A percentile compares a stretch with the other conserved stretches of the same genome.
Conservation (phyloP, 202 grass and related monocot species). For the Dendrocalamus latiflorus region DNA sequence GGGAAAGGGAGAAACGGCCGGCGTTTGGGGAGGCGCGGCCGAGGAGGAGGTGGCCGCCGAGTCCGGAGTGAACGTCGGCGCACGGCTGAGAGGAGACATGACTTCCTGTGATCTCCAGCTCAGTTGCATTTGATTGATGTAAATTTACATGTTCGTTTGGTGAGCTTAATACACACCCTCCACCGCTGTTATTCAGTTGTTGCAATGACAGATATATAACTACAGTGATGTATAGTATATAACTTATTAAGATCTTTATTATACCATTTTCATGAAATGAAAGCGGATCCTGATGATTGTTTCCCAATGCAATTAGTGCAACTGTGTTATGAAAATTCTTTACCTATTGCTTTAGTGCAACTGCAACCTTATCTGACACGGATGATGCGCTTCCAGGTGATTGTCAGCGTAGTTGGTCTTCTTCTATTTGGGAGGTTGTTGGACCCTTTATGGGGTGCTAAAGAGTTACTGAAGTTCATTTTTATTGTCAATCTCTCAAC, state of each 20-base stretch:
- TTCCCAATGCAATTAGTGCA: neutral
- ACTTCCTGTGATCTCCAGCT: no score
- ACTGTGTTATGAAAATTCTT: neutral
- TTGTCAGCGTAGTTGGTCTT: conserved; percentile 56
- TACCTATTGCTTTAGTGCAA: neutral
- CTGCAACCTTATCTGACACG: conserved; percentile 1
- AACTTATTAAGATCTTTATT: neutral
- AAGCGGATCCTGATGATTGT: neutral
- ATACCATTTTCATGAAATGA: neutral
- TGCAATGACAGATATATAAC: neutral
- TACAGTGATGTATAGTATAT: neutral
- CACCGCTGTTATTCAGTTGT: neutral
- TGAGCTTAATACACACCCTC: neutral
- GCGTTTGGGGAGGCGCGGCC: no score
- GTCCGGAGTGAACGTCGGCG: no score
- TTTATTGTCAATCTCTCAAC: conserved; percentile 75
- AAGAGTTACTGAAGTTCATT: conserved; percentile 86
- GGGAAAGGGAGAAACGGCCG: no score
- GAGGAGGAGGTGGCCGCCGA: no score
- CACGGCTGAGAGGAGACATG: no score
- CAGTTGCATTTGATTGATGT: neutral
- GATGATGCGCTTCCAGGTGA: conserved; percentile 41
- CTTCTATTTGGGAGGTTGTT: conserved; percentile 67
- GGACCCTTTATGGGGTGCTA: conserved; percentile 76
- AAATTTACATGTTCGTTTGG: neutral